Conservation (phyloP, 371 early-diverging fungal species). For the Mortierella sp. region DNA sequence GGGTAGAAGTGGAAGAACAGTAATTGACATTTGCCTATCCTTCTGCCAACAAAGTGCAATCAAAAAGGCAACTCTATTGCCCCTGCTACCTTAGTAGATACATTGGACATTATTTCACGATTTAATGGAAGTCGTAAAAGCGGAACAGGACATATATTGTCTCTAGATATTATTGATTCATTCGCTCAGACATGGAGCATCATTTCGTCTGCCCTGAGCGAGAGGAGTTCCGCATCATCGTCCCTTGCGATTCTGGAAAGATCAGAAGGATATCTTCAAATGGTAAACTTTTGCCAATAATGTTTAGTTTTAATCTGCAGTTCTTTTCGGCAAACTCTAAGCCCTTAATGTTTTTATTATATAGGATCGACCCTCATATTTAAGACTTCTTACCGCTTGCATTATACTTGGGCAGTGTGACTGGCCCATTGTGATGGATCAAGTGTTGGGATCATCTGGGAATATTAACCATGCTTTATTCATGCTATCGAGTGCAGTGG, state of each 20-base stretch:
- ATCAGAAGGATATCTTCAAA: background rate
- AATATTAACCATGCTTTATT: background rate
- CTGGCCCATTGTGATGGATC: background rate
- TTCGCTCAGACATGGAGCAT: constrained; percentile 25
- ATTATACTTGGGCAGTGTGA: constrained; percentile 16
- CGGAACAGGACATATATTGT: too few relatives aligned
- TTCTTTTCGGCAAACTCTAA: background rate
- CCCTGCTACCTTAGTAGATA: constrained; percentile 9
- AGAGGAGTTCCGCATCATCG: background rate
- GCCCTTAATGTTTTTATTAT: background rate
- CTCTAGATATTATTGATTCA: constrained; percentile 7
- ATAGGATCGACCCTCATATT: constrained; percentile 9
- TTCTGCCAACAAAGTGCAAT: constrained; percentile 7
- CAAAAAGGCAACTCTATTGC: background rate
- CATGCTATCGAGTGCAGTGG: constrained; percentile 6
- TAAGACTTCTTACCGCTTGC: constrained; percentile 6
- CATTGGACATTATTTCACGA: constrained; percentile 1
- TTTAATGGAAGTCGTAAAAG: constrained; percentile 14
- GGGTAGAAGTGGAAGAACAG: background rate
- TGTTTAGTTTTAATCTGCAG: background rate
- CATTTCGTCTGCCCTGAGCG: constrained; percentile 13
- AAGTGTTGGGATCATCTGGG: background rate
- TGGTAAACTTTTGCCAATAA: constrained; percentile 1
- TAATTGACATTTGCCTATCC: background rate
- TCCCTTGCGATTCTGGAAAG: background rate